Evolutionary conservation across 495 filamentous ascomycete species (phyloP).

Genomic region (Lasiosphaeria ovina): DNA sequence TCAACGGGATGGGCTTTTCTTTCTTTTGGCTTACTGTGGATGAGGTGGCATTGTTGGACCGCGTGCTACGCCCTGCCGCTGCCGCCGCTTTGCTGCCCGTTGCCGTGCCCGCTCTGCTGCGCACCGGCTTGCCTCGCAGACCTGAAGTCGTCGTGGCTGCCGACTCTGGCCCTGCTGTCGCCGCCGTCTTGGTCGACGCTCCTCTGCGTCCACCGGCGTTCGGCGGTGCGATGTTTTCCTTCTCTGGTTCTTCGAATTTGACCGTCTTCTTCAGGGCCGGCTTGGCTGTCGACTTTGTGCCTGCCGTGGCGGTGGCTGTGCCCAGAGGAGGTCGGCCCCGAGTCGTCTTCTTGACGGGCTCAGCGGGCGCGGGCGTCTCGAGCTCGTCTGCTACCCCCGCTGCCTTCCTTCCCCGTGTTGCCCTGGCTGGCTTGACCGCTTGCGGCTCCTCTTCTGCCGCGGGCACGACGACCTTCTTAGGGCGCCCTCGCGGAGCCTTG

Average conservation of each 20-base stretch:
- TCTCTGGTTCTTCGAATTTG: constrained; percentile 56
- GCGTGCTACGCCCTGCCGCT: constrained; percentile 13
- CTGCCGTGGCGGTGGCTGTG: constrained; percentile 14
- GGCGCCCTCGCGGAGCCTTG: constrained; percentile 39
- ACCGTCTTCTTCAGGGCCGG: constrained; percentile 51
- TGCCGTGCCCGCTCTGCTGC: constrained; percentile 18
- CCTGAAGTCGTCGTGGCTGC: constrained; percentile 11
- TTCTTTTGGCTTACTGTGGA: constrained; percentile 14
- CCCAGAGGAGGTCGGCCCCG: constrained; percentile 37
- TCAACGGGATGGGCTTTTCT: constrained; percentile 38
- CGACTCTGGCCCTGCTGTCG: constrained; percentile 25
- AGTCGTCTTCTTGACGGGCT: constrained; percentile 36
- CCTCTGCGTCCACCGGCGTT: constrained; percentile 6
- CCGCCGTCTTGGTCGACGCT: constrained; percentile 19
- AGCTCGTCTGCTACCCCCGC: constrained; percentile 17
- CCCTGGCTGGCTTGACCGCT: constrained; percentile 30
- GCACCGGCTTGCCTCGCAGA: constrained; percentile 28
- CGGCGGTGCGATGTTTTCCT: constrained; percentile 50
- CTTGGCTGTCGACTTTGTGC: constrained; percentile 32
- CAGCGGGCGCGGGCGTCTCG: constrained; percentile 21
- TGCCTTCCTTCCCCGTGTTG: constrained; percentile 37
- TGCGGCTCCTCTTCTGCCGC: constrained; percentile 20
- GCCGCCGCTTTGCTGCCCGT: no score
- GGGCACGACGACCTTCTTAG: constrained; percentile 40
- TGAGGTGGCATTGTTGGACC: constrained; percentile 1